These are phyloP conservation scores for Aureobasidium leucospermi DNA, from an alignment of 2,329 filamentous ascomycete genomes.

Conservation along the genomic window DNA sequence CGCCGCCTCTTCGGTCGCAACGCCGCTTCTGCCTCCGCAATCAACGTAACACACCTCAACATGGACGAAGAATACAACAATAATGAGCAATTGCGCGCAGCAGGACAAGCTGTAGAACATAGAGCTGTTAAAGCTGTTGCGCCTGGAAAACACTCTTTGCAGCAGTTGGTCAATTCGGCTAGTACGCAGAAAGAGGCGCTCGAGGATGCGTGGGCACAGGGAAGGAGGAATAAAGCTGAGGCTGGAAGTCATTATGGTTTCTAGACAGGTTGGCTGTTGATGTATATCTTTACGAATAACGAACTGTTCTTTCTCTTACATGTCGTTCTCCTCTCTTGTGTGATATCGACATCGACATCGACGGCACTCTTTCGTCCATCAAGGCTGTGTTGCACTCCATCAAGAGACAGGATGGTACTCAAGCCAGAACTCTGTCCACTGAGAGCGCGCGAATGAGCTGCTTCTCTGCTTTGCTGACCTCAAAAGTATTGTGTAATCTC, in stretches of 20 bases:
- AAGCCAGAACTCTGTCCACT: too few relatives aligned
- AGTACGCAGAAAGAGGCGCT: slow-evolving; percentile 76
- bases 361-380: too few relatives aligned
- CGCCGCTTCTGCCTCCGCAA: slow-evolving; percentile 49
- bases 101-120: slow-evolving; percentile 62
- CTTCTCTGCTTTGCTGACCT: too few relatives aligned
- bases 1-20: slow-evolving; percentile 78
- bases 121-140: slow-evolving; percentile 77
- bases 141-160: slow-evolving; percentile 81
- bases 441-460: too few relatives aligned
- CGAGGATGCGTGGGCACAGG: slow-evolving; percentile 84
- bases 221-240: slow-evolving; percentile 71
- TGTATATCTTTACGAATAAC: neutral
- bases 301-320: neutral
- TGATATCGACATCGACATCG: too few relatives aligned
- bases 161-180: slow-evolving; percentile 78
- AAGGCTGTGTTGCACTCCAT: too few relatives aligned
- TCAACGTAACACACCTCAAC: slow-evolving; percentile 81
- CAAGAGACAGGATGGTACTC: too few relatives aligned
- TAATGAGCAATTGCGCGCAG: slow-evolving; percentile 68
- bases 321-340: too few relatives aligned
- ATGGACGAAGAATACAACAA: slow-evolving; percentile 79
- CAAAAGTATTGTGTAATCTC: too few relatives aligned
- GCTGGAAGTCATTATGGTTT: slow-evolving; percentile 80
- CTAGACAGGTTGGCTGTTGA: slow-evolving; percentile 25